Evolutionary conservation across 192 early-diverging fungal species (phyloP).

Genomic region (Backusella macrospora): DNA sequence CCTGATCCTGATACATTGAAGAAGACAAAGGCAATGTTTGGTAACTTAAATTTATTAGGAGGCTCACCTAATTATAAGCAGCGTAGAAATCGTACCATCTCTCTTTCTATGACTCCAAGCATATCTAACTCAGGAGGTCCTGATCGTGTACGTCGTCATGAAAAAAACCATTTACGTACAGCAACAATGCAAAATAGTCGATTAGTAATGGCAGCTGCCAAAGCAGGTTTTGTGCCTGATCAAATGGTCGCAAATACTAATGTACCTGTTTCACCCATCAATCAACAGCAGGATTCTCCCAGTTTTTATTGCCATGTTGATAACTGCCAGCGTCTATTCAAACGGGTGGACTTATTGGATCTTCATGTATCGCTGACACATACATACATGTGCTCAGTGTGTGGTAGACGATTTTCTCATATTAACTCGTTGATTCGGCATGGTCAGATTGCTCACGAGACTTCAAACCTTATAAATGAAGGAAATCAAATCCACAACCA

Average conservation of each 20-base stretch:
- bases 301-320: not conserved
- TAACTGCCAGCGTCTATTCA: constrained; percentile 9
- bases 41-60: constrained; percentile 66
- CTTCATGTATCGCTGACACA: not conserved
- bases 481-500: not conserved
- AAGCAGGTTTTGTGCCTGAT: constrained; percentile 20
- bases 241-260: not conserved
- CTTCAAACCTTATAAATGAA: not conserved
- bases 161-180: constrained; percentile 25
- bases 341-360: not conserved
- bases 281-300: not conserved
- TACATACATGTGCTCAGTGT: constrained; percentile 11
- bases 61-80: constrained; percentile 75
- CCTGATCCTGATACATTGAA: constrained; percentile 36
- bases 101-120: constrained; percentile 21
- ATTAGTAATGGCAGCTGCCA: constrained; percentile 31
- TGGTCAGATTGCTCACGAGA: not conserved
- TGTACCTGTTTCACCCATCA: not conserved
- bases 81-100: constrained; percentile 60
- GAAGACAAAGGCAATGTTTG: constrained; percentile 45
- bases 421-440: constrained; percentile 19
- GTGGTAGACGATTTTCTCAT: constrained; percentile 16
- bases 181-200: constrained; percentile 21
- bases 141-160: constrained; percentile 32
- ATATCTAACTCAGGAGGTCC: constrained; percentile 7